These are phyloP conservation scores for Yamadazyma friedrichii DNA, from an alignment of 1,139 yeast species.

Conservation along the genomic window DNA sequence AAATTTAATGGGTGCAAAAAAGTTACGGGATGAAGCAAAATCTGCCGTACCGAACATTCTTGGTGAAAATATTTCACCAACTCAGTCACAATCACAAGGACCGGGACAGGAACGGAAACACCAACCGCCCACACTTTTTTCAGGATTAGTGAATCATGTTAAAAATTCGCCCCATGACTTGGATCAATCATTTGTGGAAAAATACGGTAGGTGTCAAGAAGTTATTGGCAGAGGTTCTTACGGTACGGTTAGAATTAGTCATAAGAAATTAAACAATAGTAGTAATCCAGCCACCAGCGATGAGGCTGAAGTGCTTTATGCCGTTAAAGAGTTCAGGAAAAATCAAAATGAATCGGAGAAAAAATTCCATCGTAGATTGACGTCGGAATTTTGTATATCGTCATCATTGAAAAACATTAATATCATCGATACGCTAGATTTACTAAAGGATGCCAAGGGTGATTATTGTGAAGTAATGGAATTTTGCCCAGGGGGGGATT, in stretches of 20 bases:
- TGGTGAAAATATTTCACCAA: slow-evolving; percentile 12
- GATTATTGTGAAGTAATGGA: slow-evolving; percentile 97
- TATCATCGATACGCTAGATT: slow-evolving; percentile 82
- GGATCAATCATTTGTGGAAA: slow-evolving; percentile 45
- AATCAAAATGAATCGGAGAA: slow-evolving; percentile 45
- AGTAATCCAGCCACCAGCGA: background rate
- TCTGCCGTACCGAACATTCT: slow-evolving; percentile 77
- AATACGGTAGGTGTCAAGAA: slow-evolving; percentile 51
- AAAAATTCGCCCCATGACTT: slow-evolving; percentile 24
- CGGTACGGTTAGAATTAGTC: slow-evolving; percentile 48
- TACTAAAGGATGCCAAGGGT: slow-evolving; percentile 86
- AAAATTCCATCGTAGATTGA: slow-evolving; percentile 43
- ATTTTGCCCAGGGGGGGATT: slow-evolving; percentile 92
- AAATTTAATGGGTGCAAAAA: slow-evolving; percentile 79
- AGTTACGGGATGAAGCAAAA: slow-evolving; percentile 76
- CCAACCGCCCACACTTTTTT: slow-evolving; percentile 74
- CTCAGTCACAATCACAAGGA: background rate
- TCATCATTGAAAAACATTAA: slow-evolving; percentile 46
- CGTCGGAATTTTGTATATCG: slow-evolving; percentile 49
- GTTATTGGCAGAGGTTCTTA: slow-evolving; percentile 49
- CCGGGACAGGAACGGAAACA: slow-evolving; percentile 1
- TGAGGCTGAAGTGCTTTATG: slow-evolving; percentile 37
- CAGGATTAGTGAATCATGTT: slow-evolving; percentile 75
- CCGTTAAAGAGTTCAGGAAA: slow-evolving; percentile 47
- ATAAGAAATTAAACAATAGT: slow-evolving; percentile 27